A percentile compares a stretch with the other conserved stretches of the same genome.
Evolutionary conservation across 306 rosid genomes (phyloP).

Genomic region (Lithocarpus polystachyus): DNA sequence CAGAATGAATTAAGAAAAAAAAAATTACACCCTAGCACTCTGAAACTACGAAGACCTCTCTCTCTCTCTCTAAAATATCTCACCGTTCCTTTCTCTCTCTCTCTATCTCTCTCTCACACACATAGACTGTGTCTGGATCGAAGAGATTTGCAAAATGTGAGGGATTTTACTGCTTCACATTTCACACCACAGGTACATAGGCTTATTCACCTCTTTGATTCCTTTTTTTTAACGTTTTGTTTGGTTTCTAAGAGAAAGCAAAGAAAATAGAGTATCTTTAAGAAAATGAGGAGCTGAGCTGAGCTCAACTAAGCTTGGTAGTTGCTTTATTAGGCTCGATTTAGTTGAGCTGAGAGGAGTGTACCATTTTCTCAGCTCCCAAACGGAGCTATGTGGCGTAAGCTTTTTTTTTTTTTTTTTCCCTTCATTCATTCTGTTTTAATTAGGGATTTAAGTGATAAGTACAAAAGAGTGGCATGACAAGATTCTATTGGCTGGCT

Average conservation of each 20-base stretch:
- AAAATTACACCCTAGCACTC: no score
- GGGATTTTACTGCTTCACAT: conserved; percentile 8
- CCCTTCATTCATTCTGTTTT: no score
- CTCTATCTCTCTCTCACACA: background rate
- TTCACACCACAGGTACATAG: background rate
- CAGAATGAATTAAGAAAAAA: no score
- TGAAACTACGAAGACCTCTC: conserved; percentile 2
- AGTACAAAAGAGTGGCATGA: no score
- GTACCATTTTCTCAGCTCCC: conserved; percentile 7
- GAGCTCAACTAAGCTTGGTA: background rate
- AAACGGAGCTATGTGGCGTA: conserved; percentile 5
- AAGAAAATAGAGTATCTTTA: background rate
- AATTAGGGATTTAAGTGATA: no score
- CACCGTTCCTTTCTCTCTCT: background rate
- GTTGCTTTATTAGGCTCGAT: background rate
- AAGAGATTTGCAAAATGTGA: conserved; percentile 24
- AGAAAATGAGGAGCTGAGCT: background rate
- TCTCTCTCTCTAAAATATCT: background rate
- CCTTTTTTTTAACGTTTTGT: background rate
- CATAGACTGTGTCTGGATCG: conserved; percentile 9
- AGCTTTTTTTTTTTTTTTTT: no score
- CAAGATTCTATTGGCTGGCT: no score
- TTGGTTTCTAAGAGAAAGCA: background rate
- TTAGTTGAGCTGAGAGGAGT: background rate
- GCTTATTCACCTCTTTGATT: background rate